phyloP scores from a whole-genome alignment of 78 protist species.

The Chrysochromulina parva region DNA sequence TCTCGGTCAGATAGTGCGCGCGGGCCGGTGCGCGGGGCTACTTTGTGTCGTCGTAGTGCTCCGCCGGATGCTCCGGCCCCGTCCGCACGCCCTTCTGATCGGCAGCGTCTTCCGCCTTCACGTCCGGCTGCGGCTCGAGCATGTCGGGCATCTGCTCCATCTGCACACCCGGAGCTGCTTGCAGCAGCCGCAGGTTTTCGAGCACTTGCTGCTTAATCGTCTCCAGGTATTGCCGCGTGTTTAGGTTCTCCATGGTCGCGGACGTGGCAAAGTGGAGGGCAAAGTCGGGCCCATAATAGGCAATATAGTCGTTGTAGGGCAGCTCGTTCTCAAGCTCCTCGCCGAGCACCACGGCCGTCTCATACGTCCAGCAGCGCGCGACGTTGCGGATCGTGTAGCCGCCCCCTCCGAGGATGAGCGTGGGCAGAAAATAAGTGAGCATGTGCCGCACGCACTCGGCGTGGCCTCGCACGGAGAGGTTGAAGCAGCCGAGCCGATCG shows the following conservation, averaged over 20 bases:
- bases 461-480: conserved; percentile 71
- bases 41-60: too few relatives aligned
- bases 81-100: too few relatives aligned
- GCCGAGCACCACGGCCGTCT: conserved; percentile 67
- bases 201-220: conserved; percentile 8
- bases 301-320: conserved; percentile 93
- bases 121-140: neutral
- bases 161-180: conserved; percentile 69
- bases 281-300: conserved; percentile 89
- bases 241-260: conserved; percentile 78
- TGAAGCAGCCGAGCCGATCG: conserved; percentile 97
- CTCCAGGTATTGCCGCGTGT: conserved; percentile 81
- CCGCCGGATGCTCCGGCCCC: too few relatives aligned
- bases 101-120: too few relatives aligned
- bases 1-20: too few relatives aligned
- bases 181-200: conserved; percentile 48
- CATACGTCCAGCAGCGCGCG: conserved; percentile 98
- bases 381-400: conserved; percentile 98
- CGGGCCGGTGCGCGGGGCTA: too few relatives aligned
- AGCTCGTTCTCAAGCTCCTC: conserved; percentile 56
- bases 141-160: conserved; percentile 58
- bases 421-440: conserved; percentile 79
- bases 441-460: conserved; percentile 54
- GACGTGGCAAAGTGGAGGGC: conserved; percentile 61
- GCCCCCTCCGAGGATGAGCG: conserved; percentile 95